Conservation (phyloP, 768 basidiomycete species). For the Mycena leptocephala region DNA sequence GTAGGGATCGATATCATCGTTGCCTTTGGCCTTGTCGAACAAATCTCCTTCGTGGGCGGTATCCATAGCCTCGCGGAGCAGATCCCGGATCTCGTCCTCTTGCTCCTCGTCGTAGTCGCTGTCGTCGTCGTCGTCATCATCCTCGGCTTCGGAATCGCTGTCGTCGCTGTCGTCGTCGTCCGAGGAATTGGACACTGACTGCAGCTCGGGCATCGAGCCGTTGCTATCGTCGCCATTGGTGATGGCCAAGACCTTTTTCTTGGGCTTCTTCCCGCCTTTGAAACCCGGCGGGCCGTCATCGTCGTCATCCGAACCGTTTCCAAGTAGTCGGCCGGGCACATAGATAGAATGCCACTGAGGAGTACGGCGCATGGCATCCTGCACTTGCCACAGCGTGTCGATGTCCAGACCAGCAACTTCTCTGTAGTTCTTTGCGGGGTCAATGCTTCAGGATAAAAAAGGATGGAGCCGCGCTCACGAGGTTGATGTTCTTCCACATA, state of each 20-base stretch:
- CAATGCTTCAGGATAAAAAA: constrained; percentile 9
- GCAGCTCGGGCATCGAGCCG: constrained; percentile 77
- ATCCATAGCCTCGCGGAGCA: constrained; percentile 84
- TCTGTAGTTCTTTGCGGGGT: constrained; percentile 71
- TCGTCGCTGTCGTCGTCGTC: constrained; percentile 54
- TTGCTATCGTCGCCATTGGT: constrained; percentile 66
- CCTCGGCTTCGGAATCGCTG: constrained; percentile 57
- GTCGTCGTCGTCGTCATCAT: constrained; percentile 53
- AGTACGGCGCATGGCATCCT: constrained; percentile 62
- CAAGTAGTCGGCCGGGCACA: constrained; percentile 39
- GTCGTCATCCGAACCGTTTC: constrained; percentile 43
- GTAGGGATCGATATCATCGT: constrained; percentile 61
- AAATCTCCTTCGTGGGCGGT: constrained; percentile 74
- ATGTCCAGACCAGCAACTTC: constrained; percentile 66
- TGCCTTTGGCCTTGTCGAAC: constrained; percentile 62
- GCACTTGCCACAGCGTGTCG: constrained; percentile 77
- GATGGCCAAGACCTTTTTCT: constrained; percentile 65
- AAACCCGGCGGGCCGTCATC: constrained; percentile 33
- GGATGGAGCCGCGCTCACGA: constrained; percentile 55
- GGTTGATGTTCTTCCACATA: constrained; percentile 78
- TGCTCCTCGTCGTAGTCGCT: constrained; percentile 66
- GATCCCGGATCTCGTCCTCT: constrained; percentile 75
- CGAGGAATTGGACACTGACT: constrained; percentile 76
- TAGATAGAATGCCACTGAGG: constrained; percentile 75
- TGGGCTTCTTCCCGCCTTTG: constrained; percentile 44